phyloP scores from a whole-genome alignment of 352 stramenopile genomes.

The Blastocystis sp. region DNA sequence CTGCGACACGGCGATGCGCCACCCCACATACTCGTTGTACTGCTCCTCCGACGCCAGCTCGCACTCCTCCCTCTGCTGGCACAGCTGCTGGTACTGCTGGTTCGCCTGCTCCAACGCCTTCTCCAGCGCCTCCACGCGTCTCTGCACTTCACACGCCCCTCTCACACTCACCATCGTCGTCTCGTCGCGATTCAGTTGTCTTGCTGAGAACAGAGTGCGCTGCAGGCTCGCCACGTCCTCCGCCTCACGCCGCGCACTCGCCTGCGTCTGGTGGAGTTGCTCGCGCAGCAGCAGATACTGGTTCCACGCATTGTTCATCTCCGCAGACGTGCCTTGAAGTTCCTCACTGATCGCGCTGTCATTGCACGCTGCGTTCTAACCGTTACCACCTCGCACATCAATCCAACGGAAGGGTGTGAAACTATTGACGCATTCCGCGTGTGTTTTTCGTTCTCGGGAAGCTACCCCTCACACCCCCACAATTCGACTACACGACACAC shows the following conservation, averaged over 20 bases:
- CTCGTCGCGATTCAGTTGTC: background rate
- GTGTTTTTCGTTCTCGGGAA: too few species aligned
- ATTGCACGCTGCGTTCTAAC: too few species aligned
- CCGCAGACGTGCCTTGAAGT: background rate
- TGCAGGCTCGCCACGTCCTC: background rate
- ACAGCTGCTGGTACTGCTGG: background rate
- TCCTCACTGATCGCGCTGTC: background rate
- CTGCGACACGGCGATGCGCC: constrained; percentile 13
- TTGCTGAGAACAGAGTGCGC: background rate
- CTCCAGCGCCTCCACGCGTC: background rate
- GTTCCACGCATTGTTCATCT: background rate
- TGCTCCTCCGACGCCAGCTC: too few species aligned
- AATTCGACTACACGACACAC: too few species aligned
- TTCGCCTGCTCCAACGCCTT: background rate
- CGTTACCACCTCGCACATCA: too few species aligned
- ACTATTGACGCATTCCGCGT: too few species aligned
- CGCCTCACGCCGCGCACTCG: background rate
- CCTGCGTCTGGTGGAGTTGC: background rate
- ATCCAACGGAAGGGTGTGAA: too few species aligned
- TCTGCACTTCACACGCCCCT: background rate
- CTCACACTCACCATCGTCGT: background rate
- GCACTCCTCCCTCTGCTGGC: background rate
- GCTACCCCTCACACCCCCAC: too few species aligned
- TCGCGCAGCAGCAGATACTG: background rate
- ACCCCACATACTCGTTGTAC: constrained; percentile 25